phyloP scores from a whole-genome alignment of 192 early-diverging fungal genomes.

The Geranomyces variabilis region DNA sequence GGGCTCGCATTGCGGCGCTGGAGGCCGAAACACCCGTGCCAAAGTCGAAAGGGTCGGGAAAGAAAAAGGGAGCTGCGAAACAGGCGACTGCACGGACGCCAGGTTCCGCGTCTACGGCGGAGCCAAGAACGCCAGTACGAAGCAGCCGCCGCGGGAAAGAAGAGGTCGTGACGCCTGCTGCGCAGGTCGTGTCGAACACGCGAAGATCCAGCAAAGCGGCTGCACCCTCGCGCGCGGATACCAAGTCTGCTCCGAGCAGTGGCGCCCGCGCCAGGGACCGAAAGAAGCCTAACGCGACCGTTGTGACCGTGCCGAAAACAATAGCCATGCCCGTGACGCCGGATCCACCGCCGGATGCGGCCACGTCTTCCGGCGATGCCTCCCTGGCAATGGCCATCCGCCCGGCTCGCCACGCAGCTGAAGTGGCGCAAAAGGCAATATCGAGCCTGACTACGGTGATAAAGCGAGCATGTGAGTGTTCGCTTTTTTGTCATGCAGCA shows the following conservation, averaged over 20 bases:
- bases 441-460: background rate
- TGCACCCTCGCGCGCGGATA: too few species aligned
- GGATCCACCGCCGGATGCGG: background rate
- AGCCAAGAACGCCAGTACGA: background rate
- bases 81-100: background rate
- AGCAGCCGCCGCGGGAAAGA: background rate
- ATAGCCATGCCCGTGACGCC: background rate
- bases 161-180: background rate
- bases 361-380: too few species aligned
- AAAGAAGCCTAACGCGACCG: background rate
- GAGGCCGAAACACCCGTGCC: background rate
- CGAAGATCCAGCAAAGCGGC: too few species aligned
- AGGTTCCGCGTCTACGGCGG: background rate
- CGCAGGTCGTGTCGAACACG: background rate
- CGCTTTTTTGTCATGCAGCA: background rate
- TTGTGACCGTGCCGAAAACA: background rate
- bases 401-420: constrained; percentile 21
- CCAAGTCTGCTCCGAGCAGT: background rate
- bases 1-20: constrained; percentile 14
- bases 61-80: background rate
- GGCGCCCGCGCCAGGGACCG: background rate
- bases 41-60: background rate
- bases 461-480: constrained; percentile 10
- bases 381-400: background rate
- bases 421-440: constrained; percentile 24